A percentile compares a stretch with the other conserved stretches of the same genome.
Evolutionary conservation across 768 basidiomycete species (phyloP).

Genomic region (Tulasnella sp.): DNA sequence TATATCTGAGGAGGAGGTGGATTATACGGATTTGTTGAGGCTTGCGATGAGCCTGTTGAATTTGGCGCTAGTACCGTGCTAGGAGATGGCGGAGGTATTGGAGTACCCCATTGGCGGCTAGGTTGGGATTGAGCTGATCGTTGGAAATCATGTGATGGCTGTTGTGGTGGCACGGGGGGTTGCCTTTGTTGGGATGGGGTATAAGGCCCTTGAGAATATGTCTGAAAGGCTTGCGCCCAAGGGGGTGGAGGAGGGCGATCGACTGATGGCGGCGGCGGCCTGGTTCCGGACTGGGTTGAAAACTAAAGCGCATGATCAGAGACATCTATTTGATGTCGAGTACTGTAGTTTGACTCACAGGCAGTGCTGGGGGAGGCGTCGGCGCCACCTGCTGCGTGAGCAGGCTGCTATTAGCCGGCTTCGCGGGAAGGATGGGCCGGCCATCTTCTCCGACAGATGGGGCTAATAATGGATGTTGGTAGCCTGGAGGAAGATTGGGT

Average conservation of each 20-base stretch:
- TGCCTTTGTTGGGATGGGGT: slow-evolving; percentile 21
- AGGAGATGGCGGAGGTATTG: slow-evolving; percentile 21
- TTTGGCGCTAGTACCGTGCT: slow-evolving; percentile 19
- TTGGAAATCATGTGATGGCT: slow-evolving; percentile 19
- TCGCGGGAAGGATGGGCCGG: background rate
- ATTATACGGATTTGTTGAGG: slow-evolving; percentile 8
- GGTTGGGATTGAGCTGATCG: slow-evolving; percentile 13
- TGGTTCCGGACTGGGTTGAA: background rate
- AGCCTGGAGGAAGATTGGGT: slow-evolving; percentile 4
- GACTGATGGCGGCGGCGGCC: slow-evolving; percentile 11
- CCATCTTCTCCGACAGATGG: background rate
- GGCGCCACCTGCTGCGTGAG: slow-evolving; percentile 22
- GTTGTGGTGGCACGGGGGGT: slow-evolving; percentile 18
- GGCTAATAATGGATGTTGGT: slow-evolving; percentile 22
- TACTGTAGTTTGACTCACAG: slow-evolving; percentile 2
- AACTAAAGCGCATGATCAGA: background rate
- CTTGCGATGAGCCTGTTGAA: slow-evolving; percentile 15
- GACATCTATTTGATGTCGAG: too few relatives aligned
- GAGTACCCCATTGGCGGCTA: slow-evolving; percentile 17
- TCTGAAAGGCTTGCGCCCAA: slow-evolving; percentile 23
- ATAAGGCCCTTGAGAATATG: slow-evolving; percentile 24
- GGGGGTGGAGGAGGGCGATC: slow-evolving; percentile 24
- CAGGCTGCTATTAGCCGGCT: background rate
- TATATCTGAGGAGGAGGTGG: slow-evolving; percentile 7
- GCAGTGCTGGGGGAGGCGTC: slow-evolving; percentile 22